phyloP scores from a whole-genome alignment of 2,329 filamentous ascomycete species.

The Acephala macrosclerotiorum region DNA sequence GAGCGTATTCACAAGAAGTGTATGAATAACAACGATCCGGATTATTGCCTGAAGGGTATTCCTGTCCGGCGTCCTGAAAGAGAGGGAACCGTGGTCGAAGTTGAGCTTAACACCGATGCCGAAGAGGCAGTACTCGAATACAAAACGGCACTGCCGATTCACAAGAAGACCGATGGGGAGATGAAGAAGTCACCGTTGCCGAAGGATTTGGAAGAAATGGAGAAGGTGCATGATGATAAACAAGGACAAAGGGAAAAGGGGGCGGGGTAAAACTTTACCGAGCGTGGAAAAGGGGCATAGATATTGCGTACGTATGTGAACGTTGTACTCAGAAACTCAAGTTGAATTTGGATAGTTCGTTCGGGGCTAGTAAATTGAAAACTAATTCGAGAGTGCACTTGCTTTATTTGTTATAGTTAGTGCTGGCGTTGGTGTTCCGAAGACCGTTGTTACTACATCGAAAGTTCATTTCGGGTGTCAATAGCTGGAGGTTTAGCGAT shows the following conservation, averaged over 20 bases:
- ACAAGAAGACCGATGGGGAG: not conserved
- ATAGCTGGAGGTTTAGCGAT: no score
- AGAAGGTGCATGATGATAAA: not conserved
- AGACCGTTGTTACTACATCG: no score
- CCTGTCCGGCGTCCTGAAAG: not conserved
- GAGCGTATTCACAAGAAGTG: not conserved
- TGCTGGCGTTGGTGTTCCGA: no score
- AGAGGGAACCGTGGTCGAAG: not conserved
- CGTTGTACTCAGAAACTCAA: not conserved
- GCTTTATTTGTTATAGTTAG: not conserved
- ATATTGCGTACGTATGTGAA: no score
- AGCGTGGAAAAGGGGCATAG: not conserved
- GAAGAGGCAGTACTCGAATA: not conserved
- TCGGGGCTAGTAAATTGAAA: no score
- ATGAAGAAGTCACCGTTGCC: not conserved
- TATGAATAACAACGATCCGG: not conserved
- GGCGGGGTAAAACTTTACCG: not conserved
- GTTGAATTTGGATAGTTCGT: not conserved
- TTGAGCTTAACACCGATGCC: not conserved
- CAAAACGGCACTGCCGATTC: not conserved
- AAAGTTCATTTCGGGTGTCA: no score
- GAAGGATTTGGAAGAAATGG: not conserved
- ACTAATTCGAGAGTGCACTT: no score
- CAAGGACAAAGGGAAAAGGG: not conserved
- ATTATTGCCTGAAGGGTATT: not conserved